phyloP scores from a whole-genome alignment of 2,329 filamentous ascomycete genomes.

The Fusarium tanahbumbuense region DNA sequence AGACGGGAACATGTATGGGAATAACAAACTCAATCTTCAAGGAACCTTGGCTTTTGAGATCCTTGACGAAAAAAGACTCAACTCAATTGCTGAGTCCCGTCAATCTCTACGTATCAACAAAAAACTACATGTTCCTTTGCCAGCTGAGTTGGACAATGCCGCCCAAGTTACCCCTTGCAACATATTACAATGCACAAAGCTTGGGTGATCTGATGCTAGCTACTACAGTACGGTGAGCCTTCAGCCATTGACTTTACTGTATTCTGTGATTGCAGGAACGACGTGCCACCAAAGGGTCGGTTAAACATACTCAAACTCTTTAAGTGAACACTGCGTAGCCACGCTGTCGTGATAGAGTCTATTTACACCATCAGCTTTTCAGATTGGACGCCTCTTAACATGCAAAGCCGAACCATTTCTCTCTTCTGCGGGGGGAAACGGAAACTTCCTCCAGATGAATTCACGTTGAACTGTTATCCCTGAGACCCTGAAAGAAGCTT shows the following conservation, averaged over 20 bases:
- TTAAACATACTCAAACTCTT: conserved; percentile 9
- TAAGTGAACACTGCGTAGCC: conserved; percentile 7
- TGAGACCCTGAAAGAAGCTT: background rate
- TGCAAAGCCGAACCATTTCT: background rate
- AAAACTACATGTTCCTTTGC: background rate
- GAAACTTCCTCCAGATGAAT: background rate
- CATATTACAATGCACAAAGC: conserved; percentile 17
- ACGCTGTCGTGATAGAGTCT: background rate
- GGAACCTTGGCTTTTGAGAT: background rate
- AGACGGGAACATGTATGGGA: conserved; percentile 23
- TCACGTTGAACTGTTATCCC: background rate
- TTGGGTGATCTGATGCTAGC: conserved; percentile 25
- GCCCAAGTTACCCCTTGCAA: conserved; percentile 8
- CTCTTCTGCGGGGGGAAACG: background rate
- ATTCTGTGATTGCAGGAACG: background rate
- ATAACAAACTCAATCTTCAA: conserved; percentile 12
- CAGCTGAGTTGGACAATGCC: background rate
- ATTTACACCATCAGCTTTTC: background rate
- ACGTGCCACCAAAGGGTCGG: conserved; percentile 12
- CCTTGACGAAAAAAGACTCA: background rate
- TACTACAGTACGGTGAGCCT: conserved; percentile 1
- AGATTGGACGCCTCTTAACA: background rate
- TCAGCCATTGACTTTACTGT: background rate
- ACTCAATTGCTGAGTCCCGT: background rate
- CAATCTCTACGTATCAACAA: background rate